A percentile compares a stretch with the other conserved stretches of the same genome.
phyloP scores from a whole-genome alignment of 768 basidiomycete species.

The Boletus fagicola region DNA sequence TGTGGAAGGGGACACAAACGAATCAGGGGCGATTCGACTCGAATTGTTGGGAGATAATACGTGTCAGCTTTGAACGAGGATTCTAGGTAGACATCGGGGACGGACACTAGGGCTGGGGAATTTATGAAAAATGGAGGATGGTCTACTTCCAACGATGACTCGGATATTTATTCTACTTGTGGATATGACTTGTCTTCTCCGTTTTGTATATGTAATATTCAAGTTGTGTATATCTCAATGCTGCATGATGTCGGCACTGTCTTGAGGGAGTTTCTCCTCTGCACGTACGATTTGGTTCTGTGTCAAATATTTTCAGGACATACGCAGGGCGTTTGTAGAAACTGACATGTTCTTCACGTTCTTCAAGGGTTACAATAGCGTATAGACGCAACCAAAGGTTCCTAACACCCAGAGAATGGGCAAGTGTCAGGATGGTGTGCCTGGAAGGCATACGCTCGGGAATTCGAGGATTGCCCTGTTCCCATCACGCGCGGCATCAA shows the following conservation, averaged over 20 bases:
- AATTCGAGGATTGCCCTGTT: background rate
- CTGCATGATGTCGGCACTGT: background rate
- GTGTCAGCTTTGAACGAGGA: background rate
- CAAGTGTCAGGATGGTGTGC: background rate
- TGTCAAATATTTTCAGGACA: background rate
- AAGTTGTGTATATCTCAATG: background rate
- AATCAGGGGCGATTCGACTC: background rate
- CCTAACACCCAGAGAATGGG: background rate
- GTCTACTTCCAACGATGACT: background rate
- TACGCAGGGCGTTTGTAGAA: background rate
- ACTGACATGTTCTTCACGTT: background rate
- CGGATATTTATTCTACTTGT: background rate
- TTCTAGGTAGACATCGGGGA: background rate
- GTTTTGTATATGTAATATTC: too few species aligned
- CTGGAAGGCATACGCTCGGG: background rate
- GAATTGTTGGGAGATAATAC: background rate
- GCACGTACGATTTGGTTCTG: background rate
- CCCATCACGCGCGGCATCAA: background rate
- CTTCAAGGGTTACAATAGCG: background rate
- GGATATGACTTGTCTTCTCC: background rate
- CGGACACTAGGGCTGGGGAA: background rate
- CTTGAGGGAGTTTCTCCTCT: background rate
- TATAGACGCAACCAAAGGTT: background rate
- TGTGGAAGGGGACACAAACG: background rate
- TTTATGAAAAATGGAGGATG: background rate